A percentile compares a stretch with the other conserved stretches of the same genome.
phyloP scores from a whole-genome alignment of 148 eudicot species.

The Mesembryanthemum crystallinum region DNA sequence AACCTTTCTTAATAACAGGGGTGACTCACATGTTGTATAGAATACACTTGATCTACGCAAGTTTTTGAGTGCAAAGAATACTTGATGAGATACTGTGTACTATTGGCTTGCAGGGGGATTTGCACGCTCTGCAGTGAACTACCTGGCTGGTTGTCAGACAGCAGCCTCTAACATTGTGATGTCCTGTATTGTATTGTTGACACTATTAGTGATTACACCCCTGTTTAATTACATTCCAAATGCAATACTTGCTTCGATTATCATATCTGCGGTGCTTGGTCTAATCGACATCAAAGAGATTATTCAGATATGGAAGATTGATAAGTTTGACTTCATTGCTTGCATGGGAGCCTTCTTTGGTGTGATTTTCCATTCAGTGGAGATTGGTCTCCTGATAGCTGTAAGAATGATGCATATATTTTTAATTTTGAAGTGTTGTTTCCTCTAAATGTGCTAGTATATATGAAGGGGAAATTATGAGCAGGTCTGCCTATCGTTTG shows the following conservation, averaged over 20 bases:
- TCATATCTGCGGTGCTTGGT: conserved; percentile 64
- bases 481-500: conserved; percentile 7
- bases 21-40: too few species aligned
- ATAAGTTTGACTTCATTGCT: conserved; percentile 46
- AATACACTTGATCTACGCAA: too few species aligned
- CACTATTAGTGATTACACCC: conserved; percentile 62
- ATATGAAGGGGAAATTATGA: not conserved
- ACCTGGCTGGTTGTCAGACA: conserved; percentile 64
- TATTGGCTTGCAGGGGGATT: conserved; percentile 46
- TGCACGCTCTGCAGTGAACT: conserved; percentile 69
- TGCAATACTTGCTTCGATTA: conserved; percentile 51
- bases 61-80: too few species aligned
- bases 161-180: conserved; percentile 66
- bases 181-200: conserved; percentile 57
- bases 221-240: conserved; percentile 68
- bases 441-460: too few species aligned
- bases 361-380: conserved; percentile 39
- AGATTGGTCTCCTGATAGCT: conserved; percentile 37
- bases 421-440: not conserved
- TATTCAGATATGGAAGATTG: conserved; percentile 43
- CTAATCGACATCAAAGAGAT: conserved; percentile 43
- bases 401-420: conserved; percentile 5
- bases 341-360: conserved; percentile 57
- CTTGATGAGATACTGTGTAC: not conserved
- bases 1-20: too few species aligned